These are phyloP conservation scores for Zasmidium citrigriseum DNA, from an alignment of 2,329 filamentous ascomycete genomes.

Conservation along the genomic window DNA sequence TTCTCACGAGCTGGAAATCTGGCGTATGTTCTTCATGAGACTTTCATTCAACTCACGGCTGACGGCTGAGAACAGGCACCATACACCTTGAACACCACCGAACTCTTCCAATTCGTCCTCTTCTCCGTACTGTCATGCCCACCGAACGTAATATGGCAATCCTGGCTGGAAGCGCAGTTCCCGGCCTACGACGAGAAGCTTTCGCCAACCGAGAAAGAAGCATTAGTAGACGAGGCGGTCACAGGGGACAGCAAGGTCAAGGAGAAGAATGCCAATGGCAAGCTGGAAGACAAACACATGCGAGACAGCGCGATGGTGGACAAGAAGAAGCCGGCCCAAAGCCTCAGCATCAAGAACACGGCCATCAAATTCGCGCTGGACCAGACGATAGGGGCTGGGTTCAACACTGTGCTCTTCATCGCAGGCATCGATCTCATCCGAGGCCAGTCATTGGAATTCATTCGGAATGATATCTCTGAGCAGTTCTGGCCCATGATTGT, in stretches of 20 bases:
- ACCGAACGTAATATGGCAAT: conserved; percentile 86
- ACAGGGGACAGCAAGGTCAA: conserved; percentile 28
- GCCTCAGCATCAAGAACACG: conserved; percentile 62
- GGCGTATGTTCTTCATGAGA: conserved; percentile 48
- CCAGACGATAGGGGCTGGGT: conserved; percentile 64
- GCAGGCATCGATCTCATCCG: conserved; percentile 60
- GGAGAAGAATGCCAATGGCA: conserved; percentile 10
- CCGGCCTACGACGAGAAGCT: conserved; percentile 59
- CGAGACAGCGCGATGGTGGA: background rate
- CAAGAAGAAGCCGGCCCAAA: conserved; percentile 23
- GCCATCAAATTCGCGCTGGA: conserved; percentile 68
- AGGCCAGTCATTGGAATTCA: conserved; percentile 25
- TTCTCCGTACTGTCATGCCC: conserved; percentile 74
- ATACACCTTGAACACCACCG: conserved; percentile 63
- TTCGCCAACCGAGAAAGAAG: conserved; percentile 31
- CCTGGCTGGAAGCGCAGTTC: conserved; percentile 71
- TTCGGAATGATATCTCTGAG: conserved; percentile 22
- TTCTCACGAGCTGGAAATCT: conserved; percentile 62
- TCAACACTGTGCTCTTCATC: conserved; percentile 68
- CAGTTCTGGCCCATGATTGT: conserved; percentile 55
- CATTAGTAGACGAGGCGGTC: conserved; percentile 32
- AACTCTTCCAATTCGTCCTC: conserved; percentile 74
- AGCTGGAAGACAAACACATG: background rate
- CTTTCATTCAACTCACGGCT: background rate
- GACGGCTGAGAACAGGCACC: conserved; percentile 13